Base-by-base conservation (phyloP, 2,329 filamentous ascomycete species). In the Huntiella abstrusa region DNA sequence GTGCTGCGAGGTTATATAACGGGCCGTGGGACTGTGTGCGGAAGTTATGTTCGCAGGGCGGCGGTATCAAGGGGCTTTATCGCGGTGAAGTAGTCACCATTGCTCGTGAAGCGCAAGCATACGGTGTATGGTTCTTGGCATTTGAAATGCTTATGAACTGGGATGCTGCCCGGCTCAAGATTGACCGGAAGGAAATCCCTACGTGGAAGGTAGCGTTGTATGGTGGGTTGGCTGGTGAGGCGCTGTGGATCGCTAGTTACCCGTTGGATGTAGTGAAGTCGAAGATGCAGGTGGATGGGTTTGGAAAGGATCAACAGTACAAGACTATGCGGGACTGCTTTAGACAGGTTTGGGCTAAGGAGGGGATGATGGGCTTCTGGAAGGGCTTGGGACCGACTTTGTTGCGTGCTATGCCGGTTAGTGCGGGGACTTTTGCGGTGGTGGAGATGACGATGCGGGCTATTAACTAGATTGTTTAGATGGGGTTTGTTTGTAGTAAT, bases 231-330 rank as follows among this genome's bases (percentile, higher is more conserved):
- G 91, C 91, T 0, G 91, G 91, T 54, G 91, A 98, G 69, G 84
- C 78, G 45, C 72, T 98, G 48, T 98, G 91, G 91, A 67, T 98
- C 47, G 72, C 73, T 33, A 93, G 85, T 58, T 98, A 98, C 64
- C 91, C 91, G 16, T 81, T 98, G 53, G 91, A 98, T 64, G 88
- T 98, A 22, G 65, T 98, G 64, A 98, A 98, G 81, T 94, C 85
- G 65, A 96, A 94, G 75, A 95, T 96, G 88, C 91, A 98, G 73
- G 94, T 81, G 49, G 91, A 98, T 64, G 87, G 83, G 0, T 91
- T 95, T 59, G 85, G 83, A 4, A 51, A 60, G 42, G 65, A 72
- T 52, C 77, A 79, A 67, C 71, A 71, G 59, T 98, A 82, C 64
- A 74, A 67, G 60, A 79, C 68, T 47, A 95, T 95, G 88, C 73